phyloP scores from a whole-genome alignment of 192 early-diverging fungal genomes.

The Coemansia reversa region DNA sequence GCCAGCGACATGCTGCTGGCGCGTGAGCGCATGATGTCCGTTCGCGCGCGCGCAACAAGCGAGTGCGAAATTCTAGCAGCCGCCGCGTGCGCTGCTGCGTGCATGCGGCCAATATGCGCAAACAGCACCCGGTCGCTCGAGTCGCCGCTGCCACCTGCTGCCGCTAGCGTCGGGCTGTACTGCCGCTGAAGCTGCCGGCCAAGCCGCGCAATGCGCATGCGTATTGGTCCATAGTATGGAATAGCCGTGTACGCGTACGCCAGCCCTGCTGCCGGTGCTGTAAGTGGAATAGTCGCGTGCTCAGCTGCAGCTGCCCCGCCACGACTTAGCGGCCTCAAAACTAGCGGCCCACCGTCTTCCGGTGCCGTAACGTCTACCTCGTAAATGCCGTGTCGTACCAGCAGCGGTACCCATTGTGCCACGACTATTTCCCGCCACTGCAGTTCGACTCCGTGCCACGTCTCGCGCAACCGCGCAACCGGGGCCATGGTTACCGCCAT shows the following conservation, averaged over 20 bases:
- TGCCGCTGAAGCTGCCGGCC: constrained; percentile 27
- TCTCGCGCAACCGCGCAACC: constrained; percentile 64
- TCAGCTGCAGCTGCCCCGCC: constrained; percentile 9
- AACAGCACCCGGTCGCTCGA: constrained; percentile 39
- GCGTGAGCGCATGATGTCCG: constrained; percentile 45
- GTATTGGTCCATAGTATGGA: constrained; percentile 66
- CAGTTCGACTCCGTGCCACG: constrained; percentile 64
- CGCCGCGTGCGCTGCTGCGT: constrained; percentile 30
- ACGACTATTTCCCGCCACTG: constrained; percentile 54
- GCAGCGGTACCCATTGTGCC: constrained; percentile 61
- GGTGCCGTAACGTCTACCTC: constrained; percentile 40
- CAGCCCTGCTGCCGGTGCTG: constrained; percentile 14
- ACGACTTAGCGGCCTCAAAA: constrained; percentile 27
- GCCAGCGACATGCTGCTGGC: constrained; percentile 50
- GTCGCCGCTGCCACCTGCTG: constrained; percentile 15
- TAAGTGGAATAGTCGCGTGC: neutral
- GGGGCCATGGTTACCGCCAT: constrained; percentile 66
- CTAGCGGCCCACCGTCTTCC: constrained; percentile 15
- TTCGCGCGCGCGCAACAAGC: constrained; percentile 44
- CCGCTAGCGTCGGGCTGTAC: constrained; percentile 17
- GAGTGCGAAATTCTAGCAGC: constrained; percentile 23
- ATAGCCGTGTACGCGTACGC: constrained; percentile 41
- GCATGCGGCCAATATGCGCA: constrained; percentile 47
- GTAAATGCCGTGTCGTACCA: constrained; percentile 57
- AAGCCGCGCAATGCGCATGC: constrained; percentile 46